These are phyloP conservation scores for Fusarium humuli DNA, from an alignment of 2,329 filamentous ascomycete species.

Conservation along the genomic window DNA sequence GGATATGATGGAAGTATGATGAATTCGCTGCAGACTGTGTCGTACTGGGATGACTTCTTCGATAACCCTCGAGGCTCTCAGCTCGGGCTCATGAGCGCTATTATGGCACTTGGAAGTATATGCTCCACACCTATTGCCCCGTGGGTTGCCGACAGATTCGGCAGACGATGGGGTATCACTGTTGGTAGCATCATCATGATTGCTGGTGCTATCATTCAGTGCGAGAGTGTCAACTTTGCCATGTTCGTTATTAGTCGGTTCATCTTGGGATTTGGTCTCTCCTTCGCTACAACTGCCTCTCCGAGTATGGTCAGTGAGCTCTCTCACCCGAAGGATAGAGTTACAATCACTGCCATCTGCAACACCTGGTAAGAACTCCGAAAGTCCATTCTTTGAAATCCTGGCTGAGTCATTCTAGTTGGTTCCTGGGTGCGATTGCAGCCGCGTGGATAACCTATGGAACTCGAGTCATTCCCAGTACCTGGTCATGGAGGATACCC, in stretches of 20 bases:
- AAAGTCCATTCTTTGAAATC: fast-evolving
- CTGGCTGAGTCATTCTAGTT: constrained; percentile 45
- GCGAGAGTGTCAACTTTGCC: constrained; percentile 49
- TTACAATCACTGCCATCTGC: constrained; percentile 64
- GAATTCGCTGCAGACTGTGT: constrained; percentile 60
- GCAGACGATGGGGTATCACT: constrained; percentile 49
- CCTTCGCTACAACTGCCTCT: constrained; percentile 63
- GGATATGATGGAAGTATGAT: constrained; percentile 61
- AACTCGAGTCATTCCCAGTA: constrained; percentile 55
- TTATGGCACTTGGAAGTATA: constrained; percentile 62
- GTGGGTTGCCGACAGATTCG: constrained; percentile 49
- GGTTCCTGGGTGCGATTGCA: constrained; percentile 59
- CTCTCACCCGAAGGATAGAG: constrained; percentile 64
- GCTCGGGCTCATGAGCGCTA: constrained; percentile 53
- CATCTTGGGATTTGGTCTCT: constrained; percentile 65
- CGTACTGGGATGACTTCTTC: constrained; percentile 57
- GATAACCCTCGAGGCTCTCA: constrained; percentile 49
- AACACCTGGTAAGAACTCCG: constrained; percentile 56
- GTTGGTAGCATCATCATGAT: constrained; percentile 50
- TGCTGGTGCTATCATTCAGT: constrained; percentile 49
- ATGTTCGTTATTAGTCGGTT: constrained; percentile 68
- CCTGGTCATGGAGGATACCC: constrained; percentile 54
- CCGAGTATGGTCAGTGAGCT: constrained; percentile 65
- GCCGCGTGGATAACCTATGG: constrained; percentile 59
- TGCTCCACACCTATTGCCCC: constrained; percentile 49